Conservation (phyloP, 1,284 basidiomycete genomes). For the Puccinia coronata region DNA sequence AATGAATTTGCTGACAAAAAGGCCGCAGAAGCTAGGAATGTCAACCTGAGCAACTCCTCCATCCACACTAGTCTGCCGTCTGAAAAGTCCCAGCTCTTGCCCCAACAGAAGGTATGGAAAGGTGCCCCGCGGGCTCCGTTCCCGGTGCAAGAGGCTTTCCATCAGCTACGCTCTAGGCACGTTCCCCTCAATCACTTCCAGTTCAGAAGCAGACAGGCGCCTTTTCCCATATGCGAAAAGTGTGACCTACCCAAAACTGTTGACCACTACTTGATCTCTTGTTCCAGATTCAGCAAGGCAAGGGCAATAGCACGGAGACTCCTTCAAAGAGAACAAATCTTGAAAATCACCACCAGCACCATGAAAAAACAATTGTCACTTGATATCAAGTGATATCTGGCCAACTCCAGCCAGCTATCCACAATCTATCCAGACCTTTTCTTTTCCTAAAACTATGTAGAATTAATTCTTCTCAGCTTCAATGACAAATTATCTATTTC, state of each 20-base stretch:
- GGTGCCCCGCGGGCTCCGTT: neutral
- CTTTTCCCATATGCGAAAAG: neutral
- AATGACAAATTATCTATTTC: no score
- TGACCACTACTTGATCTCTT: neutral
- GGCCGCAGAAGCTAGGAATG: neutral
- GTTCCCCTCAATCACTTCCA: neutral
- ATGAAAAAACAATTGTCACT: no score
- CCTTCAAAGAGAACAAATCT: no score
- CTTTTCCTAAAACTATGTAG: no score
- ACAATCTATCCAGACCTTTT: no score
- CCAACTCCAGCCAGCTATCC: no score
- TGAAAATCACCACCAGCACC: no score
- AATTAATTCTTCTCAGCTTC: no score
- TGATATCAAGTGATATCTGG: no score
- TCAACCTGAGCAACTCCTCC: neutral
- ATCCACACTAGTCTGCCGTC: neutral
- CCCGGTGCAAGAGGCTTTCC: neutral
- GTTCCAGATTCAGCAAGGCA: neutral
- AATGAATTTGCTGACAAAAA: neutral
- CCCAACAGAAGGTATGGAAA: no score
- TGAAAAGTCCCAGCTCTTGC: no score
- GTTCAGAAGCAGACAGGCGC: neutral
- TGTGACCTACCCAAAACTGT: neutral
- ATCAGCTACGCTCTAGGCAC: neutral
- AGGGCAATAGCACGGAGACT: no score